phyloP scores from a whole-genome alignment of 2,329 filamentous ascomycete genomes.

The Aspergillus texensis region DNA sequence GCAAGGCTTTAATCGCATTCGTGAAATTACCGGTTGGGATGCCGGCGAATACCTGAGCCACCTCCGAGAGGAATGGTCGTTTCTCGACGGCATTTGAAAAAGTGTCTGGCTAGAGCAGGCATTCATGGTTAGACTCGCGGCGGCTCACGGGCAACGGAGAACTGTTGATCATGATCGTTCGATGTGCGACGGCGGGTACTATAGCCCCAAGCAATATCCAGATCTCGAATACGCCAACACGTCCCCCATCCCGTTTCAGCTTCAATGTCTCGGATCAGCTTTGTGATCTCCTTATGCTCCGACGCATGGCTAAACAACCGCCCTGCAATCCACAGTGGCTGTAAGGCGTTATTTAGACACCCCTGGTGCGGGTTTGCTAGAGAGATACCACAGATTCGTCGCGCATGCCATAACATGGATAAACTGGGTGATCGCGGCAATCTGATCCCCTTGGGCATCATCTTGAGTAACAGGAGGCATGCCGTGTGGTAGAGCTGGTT shows the following conservation, averaged over 20 bases:
- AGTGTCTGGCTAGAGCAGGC: background rate
- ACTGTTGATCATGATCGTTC: slow-evolving; percentile 8
- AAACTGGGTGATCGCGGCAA: slow-evolving; percentile 36
- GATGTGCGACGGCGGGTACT: slow-evolving; percentile 17
- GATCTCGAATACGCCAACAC: slow-evolving; percentile 22
- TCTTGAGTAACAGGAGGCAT: slow-evolving; percentile 55
- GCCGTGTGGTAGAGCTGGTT: slow-evolving; percentile 62
- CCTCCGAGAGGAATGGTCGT: slow-evolving; percentile 28
- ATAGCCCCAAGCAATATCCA: slow-evolving; percentile 32
- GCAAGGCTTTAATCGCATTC: slow-evolving; percentile 42
- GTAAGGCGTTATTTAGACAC: slow-evolving; percentile 46
- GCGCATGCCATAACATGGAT: slow-evolving; percentile 51
- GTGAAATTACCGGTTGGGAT: slow-evolving; percentile 49
- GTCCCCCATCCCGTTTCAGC: slow-evolving; percentile 50
- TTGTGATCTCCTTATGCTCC: slow-evolving; percentile 49
- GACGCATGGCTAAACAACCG: slow-evolving; percentile 52
- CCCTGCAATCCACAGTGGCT: slow-evolving; percentile 46
- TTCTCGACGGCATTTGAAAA: slow-evolving; percentile 23
- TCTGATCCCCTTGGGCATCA: slow-evolving; percentile 47
- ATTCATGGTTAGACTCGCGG: background rate
- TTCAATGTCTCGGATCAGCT: slow-evolving; percentile 41
- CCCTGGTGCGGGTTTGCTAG: slow-evolving; percentile 59
- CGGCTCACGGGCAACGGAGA: slow-evolving; percentile 25
- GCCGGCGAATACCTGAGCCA: slow-evolving; percentile 20
- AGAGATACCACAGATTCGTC: slow-evolving; percentile 53